Evolutionary conservation across 2,329 filamentous ascomycete species (phyloP), one percentile per base, ranked within the genome.

Genomic region (Xylariaceae sp.): DNA sequence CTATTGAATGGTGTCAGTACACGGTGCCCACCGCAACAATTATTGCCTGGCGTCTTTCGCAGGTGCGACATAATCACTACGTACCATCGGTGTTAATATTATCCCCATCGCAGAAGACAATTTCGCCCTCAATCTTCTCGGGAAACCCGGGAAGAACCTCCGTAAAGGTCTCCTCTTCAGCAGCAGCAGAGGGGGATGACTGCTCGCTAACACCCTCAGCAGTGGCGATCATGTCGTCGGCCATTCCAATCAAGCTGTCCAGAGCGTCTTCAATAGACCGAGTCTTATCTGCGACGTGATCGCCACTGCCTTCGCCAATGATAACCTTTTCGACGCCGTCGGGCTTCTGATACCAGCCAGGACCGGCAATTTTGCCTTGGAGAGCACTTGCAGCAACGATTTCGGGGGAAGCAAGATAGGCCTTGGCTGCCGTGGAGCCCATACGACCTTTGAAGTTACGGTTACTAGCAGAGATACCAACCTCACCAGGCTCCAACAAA

Each of bases 361-460:
- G 88, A 0, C 90, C 87, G 10, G 82, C 74, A 33, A 91, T 90
- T 53, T 78, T 78, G 11, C 88, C 88, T 14, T 75, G 62, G 0
- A 96, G 71, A 2, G 92, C 92, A 61, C 89, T 95, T 7, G 94
- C 91, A 4, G 92, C 92, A 1, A 97, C 92, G 2, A 96, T 85
- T 63, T 96, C 91, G 1, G 94, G 91, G 57, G 87, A 92, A 6
- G 86, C 41, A 2, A 51, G 39, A 15, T 51, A 51, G 1, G 45
- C 45, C 11, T 39, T 14, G 4, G 43, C 44, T 30, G 22, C 82
- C 2, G 80, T 83, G 12, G 80, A 85, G 3, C 91, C 91, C 88
- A 96, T 95, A 2, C 91, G 82, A 0, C 90, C 91, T 69, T 91
- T 90, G 75, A 91, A 96, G 68, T 96, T 96, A 11, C 91, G 78